phyloP scores from a whole-genome alignment of 2,329 filamentous ascomycete genomes.

The Domatiomyces catenatus region DNA sequence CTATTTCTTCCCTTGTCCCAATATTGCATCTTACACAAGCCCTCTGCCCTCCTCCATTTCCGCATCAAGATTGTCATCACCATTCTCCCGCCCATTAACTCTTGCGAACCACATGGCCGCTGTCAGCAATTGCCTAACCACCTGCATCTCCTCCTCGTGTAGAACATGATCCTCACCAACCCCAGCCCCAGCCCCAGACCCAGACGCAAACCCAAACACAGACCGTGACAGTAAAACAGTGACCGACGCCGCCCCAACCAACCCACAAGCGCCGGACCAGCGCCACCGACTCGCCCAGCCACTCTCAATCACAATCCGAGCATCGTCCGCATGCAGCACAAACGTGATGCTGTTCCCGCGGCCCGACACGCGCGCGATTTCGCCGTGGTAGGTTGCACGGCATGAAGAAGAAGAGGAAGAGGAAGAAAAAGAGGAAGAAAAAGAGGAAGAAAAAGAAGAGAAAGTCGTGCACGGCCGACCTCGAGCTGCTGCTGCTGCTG shows the following conservation, averaged over 20 bases:
- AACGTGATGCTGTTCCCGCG: too few species aligned
- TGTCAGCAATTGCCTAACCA: not conserved
- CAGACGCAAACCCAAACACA: not conserved
- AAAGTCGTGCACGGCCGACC: too few species aligned
- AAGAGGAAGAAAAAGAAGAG: not conserved
- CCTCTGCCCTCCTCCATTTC: not conserved
- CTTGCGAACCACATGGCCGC: not conserved
- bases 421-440: not conserved
- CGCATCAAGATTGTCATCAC: not conserved
- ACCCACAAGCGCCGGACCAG: too few species aligned
- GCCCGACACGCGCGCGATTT: not conserved
- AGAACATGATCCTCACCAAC: too few species aligned
- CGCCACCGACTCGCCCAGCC: too few species aligned
- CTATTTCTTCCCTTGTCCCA: too few species aligned
- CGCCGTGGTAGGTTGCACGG: not conserved
- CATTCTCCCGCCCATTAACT: not conserved
- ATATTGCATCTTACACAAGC: not conserved
- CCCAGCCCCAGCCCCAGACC: not conserved
- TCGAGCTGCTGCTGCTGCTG: too few species aligned
- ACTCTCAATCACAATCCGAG: too few species aligned
- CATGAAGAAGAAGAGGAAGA: not conserved
- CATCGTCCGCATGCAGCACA: too few species aligned
- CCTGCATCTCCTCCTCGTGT: not conserved
- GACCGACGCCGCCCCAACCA: not conserved
- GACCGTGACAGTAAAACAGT: too few species aligned